Evolutionary conservation across 2,329 filamentous ascomycete species (phyloP), one percentile per base, ranked within the genome.

Genomic region (Penicillium sp.): DNA sequence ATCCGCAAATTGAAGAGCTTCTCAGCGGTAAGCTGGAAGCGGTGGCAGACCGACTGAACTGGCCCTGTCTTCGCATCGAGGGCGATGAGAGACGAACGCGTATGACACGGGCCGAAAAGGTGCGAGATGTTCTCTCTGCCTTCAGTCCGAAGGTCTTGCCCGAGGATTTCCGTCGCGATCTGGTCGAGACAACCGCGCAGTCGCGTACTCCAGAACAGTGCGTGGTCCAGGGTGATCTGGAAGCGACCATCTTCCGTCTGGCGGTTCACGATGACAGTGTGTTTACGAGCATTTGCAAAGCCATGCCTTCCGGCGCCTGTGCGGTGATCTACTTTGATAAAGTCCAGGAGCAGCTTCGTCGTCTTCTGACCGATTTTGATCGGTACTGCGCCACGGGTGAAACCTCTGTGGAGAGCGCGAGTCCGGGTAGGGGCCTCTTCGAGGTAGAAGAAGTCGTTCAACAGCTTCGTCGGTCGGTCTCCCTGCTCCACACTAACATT

Each of bases 281-380:
- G 26, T 75, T 66, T 51, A 56, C 59, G 13, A 66, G 66, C 42
- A 62, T 76, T 13, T 69, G 67, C 50, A 70, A 69, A 45, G 66
- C 67, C 3, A 72, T 75, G 62, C 67, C 70, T 0, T 53, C 67
- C 3, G 66, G 67, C 0, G 66, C 66, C 1, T 71, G 73, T 46
- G 69, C 72, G 2, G 64, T 62, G 4, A 68, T 69, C 36, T 76
- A 73, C 55, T 70, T 72, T 46, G 66, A 73, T 50, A 76, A 75
- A 50, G 50, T 70, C 9, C 63, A 66, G 47, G 58, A 65, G 40
- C 64, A 65, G 27, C 62, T 57, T 3, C 64, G 65, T 13, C 60
- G 59, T 33, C 50, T 73, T 5, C 53, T 73, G 7, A 50, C 52
- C 8, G 61, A 67, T 42, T 73, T 76, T 39, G 66, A 71, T 47